A percentile compares a stretch with the other conserved stretches of the same genome.
These are phyloP conservation scores for Pachysandra terminalis DNA, from an alignment of 164 flowering plant species.

Conservation along the genomic window DNA sequence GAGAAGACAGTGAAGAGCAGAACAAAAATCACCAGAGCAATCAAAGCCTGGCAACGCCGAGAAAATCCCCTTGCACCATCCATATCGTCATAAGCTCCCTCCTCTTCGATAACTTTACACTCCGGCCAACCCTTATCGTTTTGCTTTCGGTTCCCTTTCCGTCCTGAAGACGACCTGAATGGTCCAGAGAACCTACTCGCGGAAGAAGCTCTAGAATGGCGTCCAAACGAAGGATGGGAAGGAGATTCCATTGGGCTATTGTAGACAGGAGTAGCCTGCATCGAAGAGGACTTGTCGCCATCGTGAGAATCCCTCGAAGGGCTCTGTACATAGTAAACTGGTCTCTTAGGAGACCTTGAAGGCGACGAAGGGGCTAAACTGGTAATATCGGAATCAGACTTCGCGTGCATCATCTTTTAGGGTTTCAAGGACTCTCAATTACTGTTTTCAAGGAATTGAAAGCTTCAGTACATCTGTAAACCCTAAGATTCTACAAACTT, in stretches of 20 bases:
- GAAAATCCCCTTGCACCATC: constrained; percentile 32
- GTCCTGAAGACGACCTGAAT: constrained; percentile 77
- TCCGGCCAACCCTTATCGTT: constrained; percentile 99
- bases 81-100: constrained; percentile 69
- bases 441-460: neutral
- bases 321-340: constrained; percentile 86
- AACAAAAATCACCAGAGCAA: constrained; percentile 34
- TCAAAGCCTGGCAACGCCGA: constrained; percentile 32
- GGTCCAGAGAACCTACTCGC: constrained; percentile 89
- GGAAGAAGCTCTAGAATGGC: constrained; percentile 90
- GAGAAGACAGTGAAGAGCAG: constrained; percentile 48
- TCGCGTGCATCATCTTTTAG: constrained; percentile 54
- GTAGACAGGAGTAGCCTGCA: constrained; percentile 83
- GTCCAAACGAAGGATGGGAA: constrained; percentile 83
- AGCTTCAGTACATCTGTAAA: neutral
- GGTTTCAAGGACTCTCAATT: neutral
- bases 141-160: constrained; percentile 58
- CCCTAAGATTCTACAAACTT: neutral
- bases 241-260: constrained; percentile 94
- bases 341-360: too few relatives aligned
- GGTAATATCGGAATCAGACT: constrained; percentile 90
- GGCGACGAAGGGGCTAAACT: constrained; percentile 95
- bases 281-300: constrained; percentile 88
- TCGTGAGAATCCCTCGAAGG: constrained; percentile 96
- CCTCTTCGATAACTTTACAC: constrained; percentile 82